Conservation (phyloP, 352 stramenopile species). For the Phytopythium mirpurense region DNA sequence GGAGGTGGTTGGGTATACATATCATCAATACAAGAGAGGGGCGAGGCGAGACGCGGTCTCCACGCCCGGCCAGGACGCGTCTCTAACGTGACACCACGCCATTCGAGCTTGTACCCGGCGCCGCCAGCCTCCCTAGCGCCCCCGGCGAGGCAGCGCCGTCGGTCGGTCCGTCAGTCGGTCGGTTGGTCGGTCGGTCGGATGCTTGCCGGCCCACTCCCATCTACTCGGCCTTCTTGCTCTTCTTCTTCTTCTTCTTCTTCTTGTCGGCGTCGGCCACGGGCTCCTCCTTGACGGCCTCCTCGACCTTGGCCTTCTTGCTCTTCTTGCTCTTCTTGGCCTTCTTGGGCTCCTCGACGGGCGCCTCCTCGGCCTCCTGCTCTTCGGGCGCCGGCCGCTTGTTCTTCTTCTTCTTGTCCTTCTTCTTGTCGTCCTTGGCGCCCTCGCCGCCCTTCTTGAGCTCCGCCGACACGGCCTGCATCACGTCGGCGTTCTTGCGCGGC, state of each 20-base stretch:
- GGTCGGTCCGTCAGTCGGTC: constrained; percentile 9
- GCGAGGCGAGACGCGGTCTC: neutral
- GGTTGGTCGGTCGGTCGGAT: constrained; percentile 12
- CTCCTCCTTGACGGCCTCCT: constrained; percentile 17
- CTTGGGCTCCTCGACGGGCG: constrained; percentile 62
- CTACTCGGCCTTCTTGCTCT: constrained; percentile 75
- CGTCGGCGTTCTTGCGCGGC: constrained; percentile 98
- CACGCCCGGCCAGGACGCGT: neutral
- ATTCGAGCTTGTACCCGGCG: neutral
- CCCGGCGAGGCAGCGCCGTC: neutral
- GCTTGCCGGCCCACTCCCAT: neutral
- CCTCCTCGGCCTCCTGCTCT: constrained; percentile 57
- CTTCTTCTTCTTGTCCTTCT: constrained; percentile 76
- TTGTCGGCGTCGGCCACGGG: constrained; percentile 32
- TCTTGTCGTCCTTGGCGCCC: constrained; percentile 72
- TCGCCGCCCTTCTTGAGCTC: constrained; percentile 77
- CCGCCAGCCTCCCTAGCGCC: neutral
- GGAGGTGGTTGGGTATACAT: constrained; percentile 1
- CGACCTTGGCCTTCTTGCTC: constrained; percentile 25
- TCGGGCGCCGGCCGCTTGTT: constrained; percentile 72
- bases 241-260: constrained; percentile 80
- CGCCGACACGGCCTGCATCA: constrained; percentile 96
- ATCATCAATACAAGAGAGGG: constrained; percentile 8
- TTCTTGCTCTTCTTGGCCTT: constrained; percentile 53
- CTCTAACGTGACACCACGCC: constrained; percentile 7